Evolutionary conservation across 176 grass and related monocot genomes (phyloP), one percentile per base, ranked within the genome.

Genomic region (Oryza punctata): DNA sequence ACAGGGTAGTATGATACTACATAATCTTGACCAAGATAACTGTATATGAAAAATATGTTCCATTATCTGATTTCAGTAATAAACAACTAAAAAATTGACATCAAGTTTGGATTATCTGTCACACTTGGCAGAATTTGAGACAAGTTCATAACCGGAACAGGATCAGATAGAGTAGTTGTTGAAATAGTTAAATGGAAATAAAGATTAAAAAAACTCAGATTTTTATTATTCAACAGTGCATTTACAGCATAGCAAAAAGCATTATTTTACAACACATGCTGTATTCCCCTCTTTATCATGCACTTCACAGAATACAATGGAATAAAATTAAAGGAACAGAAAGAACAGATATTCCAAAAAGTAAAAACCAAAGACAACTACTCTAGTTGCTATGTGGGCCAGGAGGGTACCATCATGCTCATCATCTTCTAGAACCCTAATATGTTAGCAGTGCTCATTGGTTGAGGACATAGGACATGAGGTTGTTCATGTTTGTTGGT

Each of bases 361-460:
- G 21, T 3, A 27, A 47, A 47, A 63, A 46, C 6, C 63, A 40
- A 61, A 61, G 46, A 33, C 21, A 30, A 68, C 47, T 69, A 65
- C 54, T 18, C 66, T 77, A 66, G 29, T 50, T 54, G 65, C 43
- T 72, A 23, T 30, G 54, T 83, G 73, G 84, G 18, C 80, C 67
- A 52, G 33, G 41, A 35, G 4, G 5, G 8, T 50, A 37, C 45
- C 72, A 80, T 75, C 63, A 84, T 80, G 76, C 9, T 60, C 69
- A 63, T 49, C 69, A 75, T 21, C 15, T 60, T 79, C 63, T 89
- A 63, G 81, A 80, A 63, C 35, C 47, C 76, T 68, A 80, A 68
- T 63, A 69, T 82, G 52, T 52, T 59, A 73, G 28, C 11, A 68
- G 9, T 21, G 46, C 49, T 75, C 64, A 50, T 5, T 52, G 11